phyloP scores from a whole-genome alignment of 371 early-diverging fungal species.

The Paraphysoderma sedebokerense region DNA sequence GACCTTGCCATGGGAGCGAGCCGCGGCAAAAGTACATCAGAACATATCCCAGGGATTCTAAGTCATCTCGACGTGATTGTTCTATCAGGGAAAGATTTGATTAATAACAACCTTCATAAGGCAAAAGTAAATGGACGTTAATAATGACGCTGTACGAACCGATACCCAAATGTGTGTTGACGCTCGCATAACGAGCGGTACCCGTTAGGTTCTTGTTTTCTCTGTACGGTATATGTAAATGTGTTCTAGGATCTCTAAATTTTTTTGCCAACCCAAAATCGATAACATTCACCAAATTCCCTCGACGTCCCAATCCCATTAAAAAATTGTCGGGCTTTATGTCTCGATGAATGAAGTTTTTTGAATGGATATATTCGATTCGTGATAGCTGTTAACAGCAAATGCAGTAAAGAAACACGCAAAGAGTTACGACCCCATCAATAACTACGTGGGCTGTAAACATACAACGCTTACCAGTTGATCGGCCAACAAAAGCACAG shows the following conservation, averaged over 20 bases:
- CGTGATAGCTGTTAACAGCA: conserved; percentile 54
- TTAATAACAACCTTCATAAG: too few species aligned
- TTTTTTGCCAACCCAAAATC: conserved; percentile 31
- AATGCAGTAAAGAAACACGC: background rate
- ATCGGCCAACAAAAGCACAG: conserved; percentile 93
- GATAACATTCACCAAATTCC: conserved; percentile 19
- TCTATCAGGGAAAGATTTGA: conserved; percentile 38
- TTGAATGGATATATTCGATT: conserved; percentile 94
- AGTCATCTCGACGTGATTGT: conserved; percentile 98
- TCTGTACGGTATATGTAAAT: conserved; percentile 15
- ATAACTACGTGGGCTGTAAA: background rate
- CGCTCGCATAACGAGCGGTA: conserved; percentile 30
- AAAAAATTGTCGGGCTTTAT: conserved; percentile 34
- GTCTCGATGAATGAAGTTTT: conserved; percentile 52
- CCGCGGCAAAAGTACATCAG: conserved; percentile 99
- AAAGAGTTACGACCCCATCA: background rate
- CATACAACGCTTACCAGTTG: conserved; percentile 62
- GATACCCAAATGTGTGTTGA: conserved; percentile 27
- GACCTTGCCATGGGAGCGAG: conserved; percentile 98
- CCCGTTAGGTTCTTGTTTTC: conserved; percentile 25
- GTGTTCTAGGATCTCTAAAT: conserved; percentile 15
- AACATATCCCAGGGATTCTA: conserved; percentile 97
- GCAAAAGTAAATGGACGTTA: too few species aligned
- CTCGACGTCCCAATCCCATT: conserved; percentile 11
- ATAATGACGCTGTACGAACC: too few species aligned